Base-by-base conservation (phyloP, 2,329 filamentous ascomycete species). In the Macrophomina pseudophaseolina region DNA sequence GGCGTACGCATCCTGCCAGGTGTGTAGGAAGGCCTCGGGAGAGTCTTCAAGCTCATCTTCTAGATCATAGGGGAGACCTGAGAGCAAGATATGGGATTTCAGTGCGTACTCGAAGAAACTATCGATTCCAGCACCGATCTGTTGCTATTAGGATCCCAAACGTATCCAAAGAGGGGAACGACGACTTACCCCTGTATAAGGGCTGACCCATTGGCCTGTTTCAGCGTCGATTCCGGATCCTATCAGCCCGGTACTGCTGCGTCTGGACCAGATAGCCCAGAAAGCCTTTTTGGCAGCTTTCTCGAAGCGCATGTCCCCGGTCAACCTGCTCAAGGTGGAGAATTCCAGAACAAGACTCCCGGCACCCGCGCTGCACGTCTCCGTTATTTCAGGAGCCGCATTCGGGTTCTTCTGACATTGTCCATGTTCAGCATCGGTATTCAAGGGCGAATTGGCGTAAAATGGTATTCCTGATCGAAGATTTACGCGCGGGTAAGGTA, bases 21-120 rank as follows among this genome's bases (percentile, higher is more conserved):
- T 90, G 33, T 87, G 82, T 4, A 97, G 82, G 71, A 97, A 98
- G 0, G 90, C 86, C 53, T 93, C 91, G 0, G 94, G 83, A 0
- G 90, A 91, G 64, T 83, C 76, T 70, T 92, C 88, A 69, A 91
- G 86, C 62, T 88, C 86, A 2, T 87, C 73, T 12, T 69, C 66
- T 5, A 74, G 49, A 52, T 80, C 72, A 67, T 77, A 78, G 0
- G 80, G 77, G 5, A 83, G 88, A 1, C 92, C 92, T 2, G 94
- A 97, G 28, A 98, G 87, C 30, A 99, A 80, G 68, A 99, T 91
- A 75, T 97, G 90, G 18, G 93, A 93, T 80, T 99, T 99, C 73
- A 98, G 86, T 3, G 95, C 94, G 79, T 99, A 99, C 80, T 99
- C 95, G 74, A 97, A 98, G 81, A 99, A 99, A 80, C 94, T 97